Evolutionary conservation across 345 rosid genomes (phyloP).

Genomic region (Eucalyptus tenuipes): DNA sequence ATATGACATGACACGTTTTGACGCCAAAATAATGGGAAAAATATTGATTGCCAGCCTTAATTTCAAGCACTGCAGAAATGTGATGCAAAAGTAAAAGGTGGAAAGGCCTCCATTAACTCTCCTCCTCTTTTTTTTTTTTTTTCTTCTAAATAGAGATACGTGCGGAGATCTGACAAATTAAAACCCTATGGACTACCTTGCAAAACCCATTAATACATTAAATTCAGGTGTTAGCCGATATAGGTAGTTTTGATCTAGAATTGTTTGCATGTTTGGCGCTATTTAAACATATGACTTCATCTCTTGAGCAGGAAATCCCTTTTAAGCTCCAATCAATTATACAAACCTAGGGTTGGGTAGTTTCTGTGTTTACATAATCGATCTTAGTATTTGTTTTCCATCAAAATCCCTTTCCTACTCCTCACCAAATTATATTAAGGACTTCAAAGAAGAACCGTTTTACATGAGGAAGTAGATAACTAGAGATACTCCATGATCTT

Average conservation of each 20-base stretch:
- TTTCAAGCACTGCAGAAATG: neutral
- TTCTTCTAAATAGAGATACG: neutral
- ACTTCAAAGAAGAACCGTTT: neutral
- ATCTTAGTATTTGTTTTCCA: neutral
- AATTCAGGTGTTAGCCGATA: neutral
- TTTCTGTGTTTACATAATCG: neutral
- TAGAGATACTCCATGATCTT: neutral
- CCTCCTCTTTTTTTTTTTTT: fast-evolving
- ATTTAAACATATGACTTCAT: neutral
- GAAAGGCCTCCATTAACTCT: neutral
- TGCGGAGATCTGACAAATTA: neutral
- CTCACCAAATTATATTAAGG: neutral
- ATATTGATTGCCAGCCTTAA: neutral
- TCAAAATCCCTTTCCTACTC: neutral
- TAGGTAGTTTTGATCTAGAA: neutral
- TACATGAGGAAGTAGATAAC: neutral
- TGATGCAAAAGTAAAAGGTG: neutral
- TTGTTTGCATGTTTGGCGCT: neutral
- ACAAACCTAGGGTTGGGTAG: neutral
- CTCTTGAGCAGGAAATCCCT: neutral
- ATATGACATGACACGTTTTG: fast-evolving
- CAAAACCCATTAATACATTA: neutral
- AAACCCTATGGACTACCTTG: neutral
- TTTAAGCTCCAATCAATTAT: neutral
- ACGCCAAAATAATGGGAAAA: neutral